These are phyloP conservation scores for Nicotiana paniculata DNA, from an alignment of 257 asterid species.

Conservation along the genomic window DNA sequence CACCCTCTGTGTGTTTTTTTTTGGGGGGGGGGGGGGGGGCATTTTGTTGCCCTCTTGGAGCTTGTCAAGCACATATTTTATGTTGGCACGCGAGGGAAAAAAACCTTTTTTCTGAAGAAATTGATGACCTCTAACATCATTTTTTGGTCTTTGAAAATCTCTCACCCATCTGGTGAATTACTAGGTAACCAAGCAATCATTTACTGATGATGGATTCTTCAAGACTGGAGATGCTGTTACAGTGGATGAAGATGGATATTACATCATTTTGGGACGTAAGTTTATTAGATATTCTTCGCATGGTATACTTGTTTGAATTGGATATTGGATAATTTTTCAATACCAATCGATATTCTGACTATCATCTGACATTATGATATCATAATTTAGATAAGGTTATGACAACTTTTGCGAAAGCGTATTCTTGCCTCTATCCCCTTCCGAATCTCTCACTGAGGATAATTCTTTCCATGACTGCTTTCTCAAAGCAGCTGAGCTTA, in stretches of 20 bases:
- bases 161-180: not conserved
- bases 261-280: conserved; percentile 93
- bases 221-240: conserved; percentile 94
- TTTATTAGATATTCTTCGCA: not conserved
- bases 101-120: not conserved
- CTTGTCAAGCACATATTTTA: not conserved
- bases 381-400: not conserved
- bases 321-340: not conserved
- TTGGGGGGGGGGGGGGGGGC: too few relatives aligned
- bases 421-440: not conserved
- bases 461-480: not conserved
- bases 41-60: not conserved
- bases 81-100: not conserved
- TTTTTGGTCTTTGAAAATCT: not conserved
- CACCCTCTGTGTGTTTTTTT: too few relatives aligned
- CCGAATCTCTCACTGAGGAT: not conserved
- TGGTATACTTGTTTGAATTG: not conserved
- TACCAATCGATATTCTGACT: not conserved
- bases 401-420: not conserved
- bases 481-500: not conserved
- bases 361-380: not conserved
- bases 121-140: not conserved
- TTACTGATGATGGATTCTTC: conserved; percentile 76
- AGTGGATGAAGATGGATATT: conserved; percentile 84
- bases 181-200: conserved; percentile 81